These are phyloP conservation scores for Botryotinia narcissicola DNA, from an alignment of 2,329 filamentous ascomycete genomes.

Conservation along the genomic window DNA sequence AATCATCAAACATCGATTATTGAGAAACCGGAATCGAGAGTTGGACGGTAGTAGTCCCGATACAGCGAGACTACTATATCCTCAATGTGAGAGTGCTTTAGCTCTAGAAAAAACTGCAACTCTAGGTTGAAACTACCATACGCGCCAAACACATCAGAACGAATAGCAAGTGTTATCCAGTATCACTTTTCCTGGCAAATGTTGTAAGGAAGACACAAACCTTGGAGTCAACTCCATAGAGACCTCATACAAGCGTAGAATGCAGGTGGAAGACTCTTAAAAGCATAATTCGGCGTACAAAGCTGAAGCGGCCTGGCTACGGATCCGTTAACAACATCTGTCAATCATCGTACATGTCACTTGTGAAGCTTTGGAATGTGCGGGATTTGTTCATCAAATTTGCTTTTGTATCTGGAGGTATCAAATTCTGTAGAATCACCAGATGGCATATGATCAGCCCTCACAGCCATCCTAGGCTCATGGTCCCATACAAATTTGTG, in stretches of 20 bases:
- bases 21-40: accelerated
- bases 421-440: conserved; percentile 9
- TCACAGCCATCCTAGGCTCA: conserved; percentile 6
- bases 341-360: not conserved
- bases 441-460: conserved; percentile 1
- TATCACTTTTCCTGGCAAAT: not conserved
- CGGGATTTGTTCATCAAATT: conserved; percentile 11
- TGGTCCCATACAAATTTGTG: conserved; percentile 6
- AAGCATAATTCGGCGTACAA: not conserved
- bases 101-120: not conserved
- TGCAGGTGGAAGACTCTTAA: not conserved
- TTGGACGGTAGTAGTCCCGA: not conserved
- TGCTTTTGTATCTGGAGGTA: conserved; percentile 13
- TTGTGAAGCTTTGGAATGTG: not conserved
- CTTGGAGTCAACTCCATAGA: not conserved
- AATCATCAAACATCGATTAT: not conserved
- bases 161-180: not conserved
- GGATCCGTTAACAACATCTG: not conserved
- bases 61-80: not conserved
- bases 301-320: not conserved
- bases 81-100: not conserved
- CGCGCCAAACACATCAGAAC: not conserved
- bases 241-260: not conserved
- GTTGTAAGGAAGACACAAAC: not conserved
- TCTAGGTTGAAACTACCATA: not conserved